Evolutionary conservation across 805 yeast genomes (phyloP).

Genomic region (Suhomyces sp.): DNA sequence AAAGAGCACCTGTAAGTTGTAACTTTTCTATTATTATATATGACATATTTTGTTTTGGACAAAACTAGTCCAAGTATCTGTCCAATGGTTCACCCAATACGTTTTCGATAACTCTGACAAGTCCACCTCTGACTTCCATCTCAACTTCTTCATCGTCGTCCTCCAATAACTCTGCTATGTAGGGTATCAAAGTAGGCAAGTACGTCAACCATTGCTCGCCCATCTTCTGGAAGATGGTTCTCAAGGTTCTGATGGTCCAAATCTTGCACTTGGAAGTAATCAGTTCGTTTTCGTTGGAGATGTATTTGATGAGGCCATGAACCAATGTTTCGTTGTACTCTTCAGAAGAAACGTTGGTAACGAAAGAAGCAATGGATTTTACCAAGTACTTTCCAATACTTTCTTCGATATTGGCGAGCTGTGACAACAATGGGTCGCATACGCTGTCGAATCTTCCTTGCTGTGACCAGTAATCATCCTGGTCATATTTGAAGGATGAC

Average conservation of each 20-base stretch:
- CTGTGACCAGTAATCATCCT: constrained; percentile 93
- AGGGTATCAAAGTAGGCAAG: constrained; percentile 92
- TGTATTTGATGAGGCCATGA: constrained; percentile 32
- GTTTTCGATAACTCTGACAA: constrained; percentile 86
- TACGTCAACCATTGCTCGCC: constrained; percentile 93
- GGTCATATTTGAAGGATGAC: constrained; percentile 82
- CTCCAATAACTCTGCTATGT: constrained; percentile 91
- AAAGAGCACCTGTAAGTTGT: background rate
- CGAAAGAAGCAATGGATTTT: constrained; percentile 73
- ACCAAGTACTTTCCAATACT: constrained; percentile 77
- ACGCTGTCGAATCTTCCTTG: constrained; percentile 78
- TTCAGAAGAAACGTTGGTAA: constrained; percentile 62
- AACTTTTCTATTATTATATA: background rate
- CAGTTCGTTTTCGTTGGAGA: constrained; percentile 43
- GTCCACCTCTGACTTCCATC: constrained; percentile 81
- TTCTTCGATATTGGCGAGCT: constrained; percentile 66
- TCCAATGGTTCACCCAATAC: constrained; percentile 95
- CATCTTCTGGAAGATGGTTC: constrained; percentile 79
- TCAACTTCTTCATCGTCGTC: constrained; percentile 95
- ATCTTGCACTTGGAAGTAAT: constrained; percentile 68
- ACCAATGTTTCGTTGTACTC: constrained; percentile 69
- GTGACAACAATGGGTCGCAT: constrained; percentile 59
- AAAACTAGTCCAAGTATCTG: constrained; percentile 54
- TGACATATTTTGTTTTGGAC: background rate
- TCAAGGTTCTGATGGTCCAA: constrained; percentile 79